Evolutionary conservation across 2,329 filamentous ascomycete genomes (phyloP), one percentile per base, ranked within the genome.

Genomic region (Aspergillus cejpii): DNA sequence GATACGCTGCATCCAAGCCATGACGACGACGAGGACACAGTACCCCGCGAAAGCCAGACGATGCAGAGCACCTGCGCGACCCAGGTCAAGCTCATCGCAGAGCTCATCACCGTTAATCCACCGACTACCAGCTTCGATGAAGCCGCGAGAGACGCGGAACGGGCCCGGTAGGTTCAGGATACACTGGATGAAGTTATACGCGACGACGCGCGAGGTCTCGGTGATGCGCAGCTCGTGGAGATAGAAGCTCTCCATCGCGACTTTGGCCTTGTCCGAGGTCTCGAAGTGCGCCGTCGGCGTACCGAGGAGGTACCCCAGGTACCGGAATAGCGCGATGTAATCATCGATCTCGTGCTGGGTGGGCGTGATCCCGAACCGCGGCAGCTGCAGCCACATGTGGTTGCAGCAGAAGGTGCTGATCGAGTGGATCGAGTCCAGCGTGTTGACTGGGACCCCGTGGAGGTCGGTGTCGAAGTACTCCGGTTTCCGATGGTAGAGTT

Each of bases 261-360:
- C 65, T 51, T 75, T 79, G 1, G 81, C 79, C 24, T 72, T 68
- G 8, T 67, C 66, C 0, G 77, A 72, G 0, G 74, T 77, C 2
- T 72, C 71, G 60, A 87, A 80, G 58, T 72, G 76, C 15, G 72
- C 72, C 1, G 76, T 76, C 0, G 84, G 84, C 14, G 78, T 78
- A 15, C 84, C 85, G 49, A 87, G 74, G 14, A 87, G 67, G 56
- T 86, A 74, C 0, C 76, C 84, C 4, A 88, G 76, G 56, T 85
- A 85, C 2, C 85, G 76, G 82, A 85, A 89, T 1, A 89, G 66
- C 0, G 84, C 83, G 33, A 85, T 69, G 59, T 86, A 88, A 58
- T 87, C 84, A 2, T 57, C 57, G 2, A 76, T 77, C 57, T 89
- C 84, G 39, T 76, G 74, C 20, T 69, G 43, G 0, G 75, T 72